Base-by-base conservation (phyloP, 1,139 yeast species). In the Taphrina deformans region DNA sequence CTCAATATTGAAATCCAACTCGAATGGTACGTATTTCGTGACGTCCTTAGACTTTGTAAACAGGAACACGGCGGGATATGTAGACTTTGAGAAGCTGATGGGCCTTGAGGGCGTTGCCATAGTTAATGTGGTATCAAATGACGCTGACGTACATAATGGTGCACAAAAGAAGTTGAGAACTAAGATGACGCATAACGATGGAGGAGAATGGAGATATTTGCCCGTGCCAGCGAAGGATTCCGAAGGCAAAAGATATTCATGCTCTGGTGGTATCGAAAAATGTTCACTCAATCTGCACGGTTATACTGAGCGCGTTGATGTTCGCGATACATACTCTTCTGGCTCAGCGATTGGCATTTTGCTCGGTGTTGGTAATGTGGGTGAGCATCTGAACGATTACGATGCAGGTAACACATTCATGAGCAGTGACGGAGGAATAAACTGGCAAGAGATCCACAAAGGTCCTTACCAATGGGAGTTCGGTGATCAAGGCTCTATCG, bases 1-100 rank as follows among this genome's bases (percentile, higher is more conserved):
- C 7, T 80, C 90, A 0, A 79, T 95, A n/a, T 79, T 93, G 71
- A 93, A 93, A 73, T 89, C 97, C 0, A 92, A 93, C 73, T 88
- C 89, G n/a, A 90, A 92, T 72, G 99, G 99, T 68, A 91, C 98
- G 0, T 84, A 89, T n/a, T 92, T 89, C 74, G 93, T 89, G 1
- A 78, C 85, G 33, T 79, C 93, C 0, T 80, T 88, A 69, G 83
- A 82, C n/a, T 75, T 82, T 67, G 97, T 91, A 7, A 93, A 92
- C 74, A 80, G 99, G 72, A 83, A 90, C 69, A 70, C 70, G 4
- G 71, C 71, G 5, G 99, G 98, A 0, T 91, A 75, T 76, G 97
- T 89, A 64, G 99, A 93, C 75, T 93, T 85, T 75, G 99, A 93
- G 73, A 84, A 88, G 69, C 81, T 91, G 71, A 87, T 86, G 70